Conservation (phyloP, 2,329 filamentous ascomycete species). For the Basipetospora chlamydospora region DNA sequence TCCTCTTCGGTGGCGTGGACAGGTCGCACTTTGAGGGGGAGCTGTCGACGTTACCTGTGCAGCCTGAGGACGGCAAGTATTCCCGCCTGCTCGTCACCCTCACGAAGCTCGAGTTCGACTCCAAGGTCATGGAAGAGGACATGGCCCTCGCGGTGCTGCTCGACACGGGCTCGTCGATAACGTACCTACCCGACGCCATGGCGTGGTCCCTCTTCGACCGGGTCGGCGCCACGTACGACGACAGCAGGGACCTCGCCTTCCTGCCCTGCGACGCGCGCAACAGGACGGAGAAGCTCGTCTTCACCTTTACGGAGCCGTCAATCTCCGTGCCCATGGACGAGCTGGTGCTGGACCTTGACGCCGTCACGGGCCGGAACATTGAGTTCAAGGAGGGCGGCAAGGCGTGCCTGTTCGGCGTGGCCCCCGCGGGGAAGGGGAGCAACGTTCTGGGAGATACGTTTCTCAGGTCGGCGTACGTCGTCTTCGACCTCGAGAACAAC, state of each 20-base stretch:
- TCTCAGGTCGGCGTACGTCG: slow-evolving; percentile 58
- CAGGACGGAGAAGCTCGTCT: slow-evolving; percentile 27
- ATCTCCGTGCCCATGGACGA: slow-evolving; percentile 45
- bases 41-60: slow-evolving; percentile 53
- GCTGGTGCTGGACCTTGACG: slow-evolving; percentile 39
- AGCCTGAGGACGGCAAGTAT: slow-evolving; percentile 34
- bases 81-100: slow-evolving; percentile 56
- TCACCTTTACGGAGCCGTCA: slow-evolving; percentile 30
- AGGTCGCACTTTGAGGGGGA: slow-evolving; percentile 46
- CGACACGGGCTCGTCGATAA: slow-evolving; percentile 55
- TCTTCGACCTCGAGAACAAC: slow-evolving; percentile 60
- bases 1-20: slow-evolving; percentile 66
- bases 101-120: slow-evolving; percentile 38
- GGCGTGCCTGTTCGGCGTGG: slow-evolving; percentile 55
- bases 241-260: slow-evolving; percentile 38
- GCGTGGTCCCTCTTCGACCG: slow-evolving; percentile 38
- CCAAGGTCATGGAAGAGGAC: slow-evolving; percentile 25
- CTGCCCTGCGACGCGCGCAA: slow-evolving; percentile 40
- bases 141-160: slow-evolving; percentile 50
- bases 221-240: slow-evolving; percentile 45
- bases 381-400: slow-evolving; percentile 36
- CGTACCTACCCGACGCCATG: slow-evolving; percentile 47
- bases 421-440: slow-evolving; percentile 38
- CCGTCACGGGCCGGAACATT: slow-evolving; percentile 29
- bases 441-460: slow-evolving; percentile 62